These are phyloP conservation scores for Kluyveromyces sp. DNA, from an alignment of 1,139 yeast species.

Conservation along the genomic window DNA sequence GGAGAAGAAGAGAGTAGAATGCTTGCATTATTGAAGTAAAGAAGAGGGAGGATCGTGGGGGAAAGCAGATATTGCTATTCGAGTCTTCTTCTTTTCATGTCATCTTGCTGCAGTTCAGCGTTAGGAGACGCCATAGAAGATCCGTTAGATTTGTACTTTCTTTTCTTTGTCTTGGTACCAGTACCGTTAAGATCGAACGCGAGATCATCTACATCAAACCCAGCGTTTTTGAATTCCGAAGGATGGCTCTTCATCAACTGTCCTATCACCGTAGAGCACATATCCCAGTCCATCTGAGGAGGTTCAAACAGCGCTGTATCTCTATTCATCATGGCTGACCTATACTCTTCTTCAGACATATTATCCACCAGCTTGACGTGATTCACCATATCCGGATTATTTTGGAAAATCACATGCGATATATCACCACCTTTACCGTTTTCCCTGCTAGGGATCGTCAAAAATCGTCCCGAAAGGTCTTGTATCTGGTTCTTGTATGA, in stretches of 20 bases:
- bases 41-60: not conserved
- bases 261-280: conserved; percentile 25
- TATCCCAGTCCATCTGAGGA: conserved; percentile 27
- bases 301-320: conserved; percentile 23
- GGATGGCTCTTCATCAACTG: conserved; percentile 30
- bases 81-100: conserved; percentile 28
- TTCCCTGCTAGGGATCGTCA: conserved; percentile 41
- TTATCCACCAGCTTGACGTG: conserved; percentile 19
- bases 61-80: conserved; percentile 6
- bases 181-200: conserved; percentile 32
- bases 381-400: conserved; percentile 28
- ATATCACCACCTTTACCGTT: conserved; percentile 32
- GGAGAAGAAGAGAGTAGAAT: too few relatives aligned
- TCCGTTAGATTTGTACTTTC: conserved; percentile 26
- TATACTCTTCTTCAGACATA: conserved; percentile 19
- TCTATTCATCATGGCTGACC: conserved; percentile 20
- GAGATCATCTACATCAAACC: conserved; percentile 28
- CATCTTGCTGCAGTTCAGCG: conserved; percentile 27
- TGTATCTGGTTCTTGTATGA: conserved; percentile 87
- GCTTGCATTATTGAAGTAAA: not conserved
- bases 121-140: conserved; percentile 31
- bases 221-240: conserved; percentile 27
- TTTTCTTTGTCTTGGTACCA: conserved; percentile 20
- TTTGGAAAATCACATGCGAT: conserved; percentile 27
- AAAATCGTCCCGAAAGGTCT: conserved; percentile 78